These are phyloP conservation scores for Phaffia tasmanica DNA, from an alignment of 768 basidiomycete genomes.

Conservation along the genomic window DNA sequence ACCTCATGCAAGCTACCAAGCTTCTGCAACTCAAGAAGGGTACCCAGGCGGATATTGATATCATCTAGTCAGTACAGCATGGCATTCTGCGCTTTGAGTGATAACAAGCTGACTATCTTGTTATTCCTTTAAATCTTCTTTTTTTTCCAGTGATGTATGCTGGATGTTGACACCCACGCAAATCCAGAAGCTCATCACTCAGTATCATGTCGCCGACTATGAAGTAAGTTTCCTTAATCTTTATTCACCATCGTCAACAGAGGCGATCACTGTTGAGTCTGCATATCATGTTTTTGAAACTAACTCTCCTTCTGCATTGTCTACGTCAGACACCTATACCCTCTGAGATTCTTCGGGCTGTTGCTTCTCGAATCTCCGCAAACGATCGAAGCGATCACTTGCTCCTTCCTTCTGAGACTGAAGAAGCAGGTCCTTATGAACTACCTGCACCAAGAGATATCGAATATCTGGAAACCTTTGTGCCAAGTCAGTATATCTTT, in stretches of 20 bases:
- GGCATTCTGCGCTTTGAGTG: background rate
- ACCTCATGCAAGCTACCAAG: conserved; percentile 99
- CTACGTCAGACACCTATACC: conserved; percentile 75
- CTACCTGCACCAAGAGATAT: conserved; percentile 88
- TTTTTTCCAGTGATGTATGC: conserved; percentile 52
- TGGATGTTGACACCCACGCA: conserved; percentile 99
- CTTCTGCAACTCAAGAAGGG: conserved; percentile 95
- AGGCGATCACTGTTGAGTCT: background rate
- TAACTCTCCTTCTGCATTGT: conserved; percentile 15
- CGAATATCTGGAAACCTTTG: conserved; percentile 79
- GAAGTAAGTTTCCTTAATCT: conserved; percentile 53
- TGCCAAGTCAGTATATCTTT: background rate
- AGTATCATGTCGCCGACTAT: conserved; percentile 98
- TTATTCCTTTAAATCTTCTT: background rate
- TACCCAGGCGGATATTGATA: conserved; percentile 89
- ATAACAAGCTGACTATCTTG: background rate
- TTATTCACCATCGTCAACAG: background rate
- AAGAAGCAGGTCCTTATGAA: conserved; percentile 93
- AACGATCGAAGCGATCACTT: conserved; percentile 96
- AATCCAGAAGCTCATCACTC: conserved; percentile 97
- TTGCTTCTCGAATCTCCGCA: conserved; percentile 86
- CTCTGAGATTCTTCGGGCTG: conserved; percentile 90
- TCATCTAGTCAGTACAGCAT: conserved; percentile 56
- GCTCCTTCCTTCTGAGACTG: conserved; percentile 86
- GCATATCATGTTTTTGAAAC: background rate